Percentiles rank a stretch among this genome's conserved stretches.
These are phyloP conservation scores for Penicillium sp. DNA, from an alignment of 2,329 filamentous ascomycete genomes.

Conservation along the genomic window DNA sequence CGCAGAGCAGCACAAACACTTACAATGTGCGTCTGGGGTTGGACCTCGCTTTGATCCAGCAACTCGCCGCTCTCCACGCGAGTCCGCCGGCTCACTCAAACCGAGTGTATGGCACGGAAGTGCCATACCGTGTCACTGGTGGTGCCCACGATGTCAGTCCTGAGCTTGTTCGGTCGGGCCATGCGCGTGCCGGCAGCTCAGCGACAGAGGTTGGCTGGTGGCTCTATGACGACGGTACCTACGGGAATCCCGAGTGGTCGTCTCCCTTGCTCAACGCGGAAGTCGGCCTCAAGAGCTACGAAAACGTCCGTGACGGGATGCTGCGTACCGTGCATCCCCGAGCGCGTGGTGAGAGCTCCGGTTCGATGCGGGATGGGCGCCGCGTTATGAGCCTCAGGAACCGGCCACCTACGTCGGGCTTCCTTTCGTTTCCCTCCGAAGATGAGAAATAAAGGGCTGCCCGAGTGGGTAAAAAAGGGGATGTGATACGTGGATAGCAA, in stretches of 20 bases:
- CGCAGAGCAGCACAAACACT: background rate
- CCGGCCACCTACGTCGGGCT: background rate
- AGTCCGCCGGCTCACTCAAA: background rate
- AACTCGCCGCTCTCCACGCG: background rate
- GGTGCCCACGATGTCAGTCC: background rate
- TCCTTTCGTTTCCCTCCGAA: background rate
- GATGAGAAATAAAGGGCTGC: background rate
- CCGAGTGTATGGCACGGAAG: background rate
- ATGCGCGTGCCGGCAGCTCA: background rate
- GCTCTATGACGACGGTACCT: background rate
- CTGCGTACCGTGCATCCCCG: slow-evolving; percentile 3
- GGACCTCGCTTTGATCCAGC: background rate
- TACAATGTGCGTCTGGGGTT: background rate
- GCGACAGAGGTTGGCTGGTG: background rate
- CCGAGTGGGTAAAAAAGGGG: background rate
- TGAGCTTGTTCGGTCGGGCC: background rate
- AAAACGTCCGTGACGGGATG: slow-evolving; percentile 2
- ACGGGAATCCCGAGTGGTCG: background rate
- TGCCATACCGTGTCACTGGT: background rate
- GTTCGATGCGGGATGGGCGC: background rate
- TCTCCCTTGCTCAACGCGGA: background rate
- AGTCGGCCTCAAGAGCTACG: slow-evolving; percentile 1
- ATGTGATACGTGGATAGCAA: background rate
- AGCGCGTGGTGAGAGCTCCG: background rate
- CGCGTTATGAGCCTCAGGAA: background rate